Evolutionary conservation across 306 rosid species (phyloP), one percentile per base, ranked within the genome.

Genomic region (Vigna unguiculata): DNA sequence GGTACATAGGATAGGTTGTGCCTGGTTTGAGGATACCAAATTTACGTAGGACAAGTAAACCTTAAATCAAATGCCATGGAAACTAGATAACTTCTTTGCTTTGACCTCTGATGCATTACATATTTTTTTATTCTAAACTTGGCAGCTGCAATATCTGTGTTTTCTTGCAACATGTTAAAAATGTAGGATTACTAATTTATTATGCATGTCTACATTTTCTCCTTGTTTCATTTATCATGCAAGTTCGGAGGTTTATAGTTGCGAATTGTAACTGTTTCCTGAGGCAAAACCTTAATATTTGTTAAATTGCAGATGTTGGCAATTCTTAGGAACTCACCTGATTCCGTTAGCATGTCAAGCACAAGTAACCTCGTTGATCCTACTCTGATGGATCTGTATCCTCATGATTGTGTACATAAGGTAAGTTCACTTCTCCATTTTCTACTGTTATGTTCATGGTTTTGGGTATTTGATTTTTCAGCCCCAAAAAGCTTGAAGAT

Each of bases 331-430:
- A 90, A 82, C 36, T 71, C 89, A n/a, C 89, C 97, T 2, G 97
- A 95, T 78, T 86, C 97, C 59, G 74, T 79, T 89, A 91, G 82
- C 72, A 88, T 88, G 96, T 86, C 97, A 73, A 89, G 90, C 90
- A 28, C 92, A 87, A 92, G 83, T 75, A 90, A 87, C 78, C 85
- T 83, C 69, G 86, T 90, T 68, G 99, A 95, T 83, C 90, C 93
- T 22, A 91, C 76, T 86, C 87, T 95, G 97, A 88, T 87, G 99
- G 87, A 92, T 67, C 86, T 95, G 82, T 95, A 89, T 86, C 99
- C 99, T 76, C 97, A 88, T 86, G 97, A 95, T 81, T 95, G 99
- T 87, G 91, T 89, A 45, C 89, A 83, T 65, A 95, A 95, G 99
- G 99, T 62, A 41, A 25, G 8, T 58, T 43, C 0, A 43, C 15